Base-by-base conservation (phyloP, 768 basidiomycete genomes). In the Kwoniella dendrophila region DNA sequence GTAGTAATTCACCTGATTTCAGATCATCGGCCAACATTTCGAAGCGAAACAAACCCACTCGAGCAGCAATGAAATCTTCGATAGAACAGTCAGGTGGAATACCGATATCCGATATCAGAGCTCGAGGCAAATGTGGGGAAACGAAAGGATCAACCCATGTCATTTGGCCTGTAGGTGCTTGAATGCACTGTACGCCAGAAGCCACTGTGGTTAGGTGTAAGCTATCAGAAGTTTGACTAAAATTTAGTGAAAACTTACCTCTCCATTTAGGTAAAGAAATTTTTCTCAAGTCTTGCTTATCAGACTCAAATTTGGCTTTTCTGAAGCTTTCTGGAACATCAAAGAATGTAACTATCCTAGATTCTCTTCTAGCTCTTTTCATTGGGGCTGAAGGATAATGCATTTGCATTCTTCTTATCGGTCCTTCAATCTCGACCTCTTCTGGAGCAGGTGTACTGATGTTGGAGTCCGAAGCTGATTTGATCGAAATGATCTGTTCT, bases 11-110 rank as follows among this genome's bases (percentile, higher is more conserved):
- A 24, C 43, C 43, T 7, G 43, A 44, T 44, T 44, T 44, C 18
- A 44, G 43, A 20, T 44, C 43, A 20, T 44, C 43, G 16, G 43
- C 43, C 43, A 44, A 24, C 43, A 44, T 44, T 22, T 44, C 43
- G 20, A 24, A 20, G 11, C 11, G 11, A 11, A 20, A 18, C 20
- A 44, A 22, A 3, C 43, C 43, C 10, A 44, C 24, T 44, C 43
- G 43, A 44, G 43, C 43, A 24, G 43, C 43, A 24, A 20, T 44
- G 2, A 44, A 44, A 22, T 44, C 43, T 14, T 44, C 43, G 12
- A 44, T 22, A 44, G 16, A 10, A 22, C n/a, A 44, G 14, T 44
- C 43, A 24, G 43, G 43, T 22, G 43, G 43, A 22, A 44, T 44
- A 20, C 20, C n/a, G 16, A 44, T 20, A 14, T n/a, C 43, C 11